These are phyloP conservation scores for Coemansia sp. DNA, from an alignment of 192 early-diverging fungal genomes.

Conservation along the genomic window DNA sequence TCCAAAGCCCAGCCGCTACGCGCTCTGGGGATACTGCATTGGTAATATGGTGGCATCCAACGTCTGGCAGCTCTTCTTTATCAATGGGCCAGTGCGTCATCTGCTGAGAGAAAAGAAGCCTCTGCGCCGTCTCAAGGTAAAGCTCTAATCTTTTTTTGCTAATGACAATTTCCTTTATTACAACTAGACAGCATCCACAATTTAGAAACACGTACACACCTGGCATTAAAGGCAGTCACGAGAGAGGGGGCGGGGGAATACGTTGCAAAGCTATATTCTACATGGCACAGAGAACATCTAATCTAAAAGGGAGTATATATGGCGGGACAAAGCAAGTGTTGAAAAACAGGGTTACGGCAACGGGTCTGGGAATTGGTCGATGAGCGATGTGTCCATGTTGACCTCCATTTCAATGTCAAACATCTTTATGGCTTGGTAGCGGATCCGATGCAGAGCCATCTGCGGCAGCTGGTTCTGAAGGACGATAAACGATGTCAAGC, in stretches of 20 bases:
- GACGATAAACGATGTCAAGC: constrained; percentile 47
- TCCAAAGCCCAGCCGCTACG: constrained; percentile 51
- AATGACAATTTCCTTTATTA: neutral
- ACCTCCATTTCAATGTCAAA: constrained; percentile 55
- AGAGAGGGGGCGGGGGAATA: too few relatives aligned
- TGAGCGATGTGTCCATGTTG: constrained; percentile 43
- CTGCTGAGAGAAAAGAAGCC: constrained; percentile 31
- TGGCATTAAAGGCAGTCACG: too few relatives aligned
- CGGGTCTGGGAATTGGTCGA: constrained; percentile 26
- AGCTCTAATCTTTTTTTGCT: constrained; percentile 31
- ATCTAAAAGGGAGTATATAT: neutral
- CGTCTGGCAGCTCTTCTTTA: constrained; percentile 54
- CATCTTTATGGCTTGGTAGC: constrained; percentile 42
- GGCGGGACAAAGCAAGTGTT: too few relatives aligned
- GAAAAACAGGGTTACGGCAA: neutral
- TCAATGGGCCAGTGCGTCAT: constrained; percentile 56
- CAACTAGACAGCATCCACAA: too few relatives aligned
- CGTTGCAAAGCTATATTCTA: constrained; percentile 2
- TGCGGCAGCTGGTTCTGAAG: constrained; percentile 48
- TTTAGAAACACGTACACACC: too few relatives aligned
- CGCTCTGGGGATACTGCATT: constrained; percentile 59
- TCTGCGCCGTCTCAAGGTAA: constrained; percentile 38
- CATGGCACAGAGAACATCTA: neutral
- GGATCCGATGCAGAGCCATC: constrained; percentile 45
- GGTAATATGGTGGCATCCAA: constrained; percentile 45